A percentile compares a stretch with the other conserved stretches of the same genome.
Evolutionary conservation across 208 protist genomes (phyloP).

Genomic region (Leptomonas seymouri): DNA sequence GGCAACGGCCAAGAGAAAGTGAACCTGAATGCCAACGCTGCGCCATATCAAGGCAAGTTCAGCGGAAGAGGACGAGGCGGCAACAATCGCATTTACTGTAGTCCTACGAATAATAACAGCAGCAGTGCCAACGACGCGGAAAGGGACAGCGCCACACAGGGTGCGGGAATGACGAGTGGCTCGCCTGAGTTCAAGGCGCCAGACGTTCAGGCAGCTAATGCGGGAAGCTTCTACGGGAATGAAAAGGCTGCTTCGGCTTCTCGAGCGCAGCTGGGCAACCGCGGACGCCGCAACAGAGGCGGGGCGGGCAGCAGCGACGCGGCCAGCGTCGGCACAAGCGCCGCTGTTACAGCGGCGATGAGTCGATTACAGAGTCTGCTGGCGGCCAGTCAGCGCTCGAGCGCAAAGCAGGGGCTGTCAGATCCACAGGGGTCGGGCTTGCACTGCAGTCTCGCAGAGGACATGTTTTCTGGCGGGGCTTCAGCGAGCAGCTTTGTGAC

Average conservation of each 20-base stretch:
- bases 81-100: conserved; percentile 7
- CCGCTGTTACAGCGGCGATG: conserved; percentile 37
- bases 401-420: neutral
- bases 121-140: neutral
- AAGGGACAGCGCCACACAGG: neutral
- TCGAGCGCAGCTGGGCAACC: conserved; percentile 27
- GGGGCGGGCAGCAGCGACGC: conserved; percentile 9
- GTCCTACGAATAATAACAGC: neutral
- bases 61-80: conserved; percentile 4
- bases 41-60: conserved; percentile 8
- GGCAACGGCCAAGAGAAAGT: neutral
- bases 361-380: conserved; percentile 43
- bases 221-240: conserved; percentile 30
- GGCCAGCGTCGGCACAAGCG: conserved; percentile 24
- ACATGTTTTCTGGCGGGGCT: conserved; percentile 32
- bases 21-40: conserved; percentile 5
- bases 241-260: conserved; percentile 8
- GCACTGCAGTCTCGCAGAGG: conserved; percentile 40
- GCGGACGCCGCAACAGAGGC: conserved; percentile 19
- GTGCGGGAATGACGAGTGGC: neutral
- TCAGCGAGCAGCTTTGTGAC: conserved; percentile 62
- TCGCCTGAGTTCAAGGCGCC: conserved; percentile 14
- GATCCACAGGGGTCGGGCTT: conserved; percentile 17
- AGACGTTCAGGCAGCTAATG: conserved; percentile 34
- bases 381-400: conserved; percentile 34